Evolutionary conservation across 768 basidiomycete species (phyloP), one percentile per base, ranked within the genome.

Genomic region (Dentipellis fragilis): DNA sequence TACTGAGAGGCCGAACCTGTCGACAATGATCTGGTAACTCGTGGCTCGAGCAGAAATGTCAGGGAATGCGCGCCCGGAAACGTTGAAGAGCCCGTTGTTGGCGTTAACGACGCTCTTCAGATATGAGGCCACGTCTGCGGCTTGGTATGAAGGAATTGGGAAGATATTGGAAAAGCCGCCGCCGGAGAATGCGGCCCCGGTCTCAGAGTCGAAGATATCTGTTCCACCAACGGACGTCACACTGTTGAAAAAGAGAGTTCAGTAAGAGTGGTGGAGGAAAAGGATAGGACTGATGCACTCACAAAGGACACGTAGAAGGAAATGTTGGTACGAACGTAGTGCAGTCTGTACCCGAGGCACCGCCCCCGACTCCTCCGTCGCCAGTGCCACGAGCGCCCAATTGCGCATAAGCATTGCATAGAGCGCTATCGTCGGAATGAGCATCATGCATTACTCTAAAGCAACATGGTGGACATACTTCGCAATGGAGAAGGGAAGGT

Each of bases 1-100:
- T 40, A 69, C 65, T 17, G 51, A 29, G 3, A 49, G 62, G 9
- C 49, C 51, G 48, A 57, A 17, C 12, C 56, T 55, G 29, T 53
- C 49, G 54, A 49, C 40, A 23, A 64, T 57, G 55, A 72, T 67
- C 58, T 59, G 58, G 52, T 69, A 63, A 59, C 68, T 63, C 19
- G 65, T 51, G 9, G 69, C 72, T 52, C 66, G 59, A 6, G 78
- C 75, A 12, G 75, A 63, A 40, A 79, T 65, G 65, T 80, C 77
- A 16, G 79, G 79, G 67, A 71, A 79, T 1, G 62, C 75, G 48
- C 77, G 76, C 36, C 75, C 75, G 62, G 57, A 67, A 19, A 51
- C 38, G 58, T 65, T 68, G 60, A 68, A 73, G 37, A 61, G 58
- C 38, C 73, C 72, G 0, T 48, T 29, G 58, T 67, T 61, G 10